A percentile compares a stretch with the other conserved stretches of the same genome.
Evolutionary conservation across 2,329 filamentous ascomycete species (phyloP).

Genomic region (Cladosporium velox): DNA sequence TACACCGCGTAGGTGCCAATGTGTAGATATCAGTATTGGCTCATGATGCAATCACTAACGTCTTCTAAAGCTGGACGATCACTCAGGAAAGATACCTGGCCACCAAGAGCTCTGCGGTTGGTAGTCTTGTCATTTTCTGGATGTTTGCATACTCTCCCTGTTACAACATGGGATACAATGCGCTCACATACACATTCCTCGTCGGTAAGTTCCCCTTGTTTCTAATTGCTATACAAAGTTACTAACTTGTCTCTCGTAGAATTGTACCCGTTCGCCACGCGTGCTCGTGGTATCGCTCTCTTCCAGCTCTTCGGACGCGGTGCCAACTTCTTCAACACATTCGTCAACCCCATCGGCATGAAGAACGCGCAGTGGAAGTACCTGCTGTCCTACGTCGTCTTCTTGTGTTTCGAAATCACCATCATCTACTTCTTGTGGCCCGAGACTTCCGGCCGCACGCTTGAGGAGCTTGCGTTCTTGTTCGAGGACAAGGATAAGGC

Average conservation of each 20-base stretch:
- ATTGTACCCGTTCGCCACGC: constrained; percentile 59
- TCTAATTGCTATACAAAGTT: background rate
- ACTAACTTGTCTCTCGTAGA: constrained; percentile 63
- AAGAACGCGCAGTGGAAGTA: constrained; percentile 48
- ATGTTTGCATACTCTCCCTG: constrained; percentile 61
- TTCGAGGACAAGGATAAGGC: constrained; percentile 34
- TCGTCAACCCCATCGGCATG: constrained; percentile 51
- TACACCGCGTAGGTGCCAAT: background rate
- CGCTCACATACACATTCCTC: constrained; percentile 64
- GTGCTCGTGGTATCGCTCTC: constrained; percentile 60
- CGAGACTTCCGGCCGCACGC: constrained; percentile 44
- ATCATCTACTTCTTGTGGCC: constrained; percentile 51
- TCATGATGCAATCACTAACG: background rate
- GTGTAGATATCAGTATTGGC: background rate
- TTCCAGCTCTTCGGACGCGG: constrained; percentile 57
- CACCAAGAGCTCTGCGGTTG: constrained; percentile 40
- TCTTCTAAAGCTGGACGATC: constrained; percentile 50
- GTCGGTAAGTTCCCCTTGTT: background rate
- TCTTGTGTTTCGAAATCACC: constrained; percentile 45
- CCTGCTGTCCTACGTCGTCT: constrained; percentile 46
- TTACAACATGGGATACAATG: constrained; percentile 69
- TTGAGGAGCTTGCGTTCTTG: constrained; percentile 50
- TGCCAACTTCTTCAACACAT: constrained; percentile 54
- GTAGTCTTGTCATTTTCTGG: constrained; percentile 54
- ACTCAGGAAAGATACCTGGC: constrained; percentile 46